phyloP scores from a whole-genome alignment of 2,329 filamentous ascomycete genomes.

The Parastagonospora avenae region DNA sequence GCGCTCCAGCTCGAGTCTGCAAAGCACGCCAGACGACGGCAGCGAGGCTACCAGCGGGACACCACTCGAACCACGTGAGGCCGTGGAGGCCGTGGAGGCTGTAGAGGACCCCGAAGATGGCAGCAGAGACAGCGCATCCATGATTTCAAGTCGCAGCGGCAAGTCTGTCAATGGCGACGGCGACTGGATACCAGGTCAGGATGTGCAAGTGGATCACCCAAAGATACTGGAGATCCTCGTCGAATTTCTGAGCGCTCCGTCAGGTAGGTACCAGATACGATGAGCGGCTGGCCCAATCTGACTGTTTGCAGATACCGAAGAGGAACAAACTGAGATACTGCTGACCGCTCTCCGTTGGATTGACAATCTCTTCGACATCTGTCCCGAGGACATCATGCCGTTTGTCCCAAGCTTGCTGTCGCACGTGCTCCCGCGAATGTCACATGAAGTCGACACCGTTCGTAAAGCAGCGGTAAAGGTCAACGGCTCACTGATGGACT shows the following conservation, averaged over 20 bases:
- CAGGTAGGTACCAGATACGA: conserved; percentile 60
- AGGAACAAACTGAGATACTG: conserved; percentile 72
- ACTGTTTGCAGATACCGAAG: conserved; percentile 62
- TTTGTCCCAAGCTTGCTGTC: conserved; percentile 93
- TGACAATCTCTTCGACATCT: conserved; percentile 95
- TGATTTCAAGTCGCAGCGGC: conserved; percentile 41
- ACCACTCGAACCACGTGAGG: conserved; percentile 47
- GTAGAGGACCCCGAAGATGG: conserved; percentile 59
- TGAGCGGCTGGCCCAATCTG: conserved; percentile 16
- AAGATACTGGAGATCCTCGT: conserved; percentile 92
- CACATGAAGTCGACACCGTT: conserved; percentile 87
- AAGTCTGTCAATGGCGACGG: conserved; percentile 68
- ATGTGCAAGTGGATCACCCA: conserved; percentile 91
- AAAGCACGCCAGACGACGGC: conserved; percentile 35
- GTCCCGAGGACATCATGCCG: conserved; percentile 91
- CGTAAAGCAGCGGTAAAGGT: conserved; percentile 86
- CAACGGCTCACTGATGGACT: conserved; percentile 89
- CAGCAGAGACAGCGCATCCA: conserved; percentile 42
- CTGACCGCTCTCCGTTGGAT: conserved; percentile 94
- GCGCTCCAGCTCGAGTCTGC: conserved; percentile 64
- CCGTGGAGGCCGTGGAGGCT: conserved; percentile 52
- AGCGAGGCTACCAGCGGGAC: conserved; percentile 65
- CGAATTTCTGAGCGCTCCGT: conserved; percentile 80
- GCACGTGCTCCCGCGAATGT: conserved; percentile 91
- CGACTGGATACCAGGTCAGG: conserved; percentile 96